These are phyloP conservation scores for Nyctanthes arbortristis DNA, from an alignment of 257 asterid genomes.

Conservation along the genomic window DNA sequence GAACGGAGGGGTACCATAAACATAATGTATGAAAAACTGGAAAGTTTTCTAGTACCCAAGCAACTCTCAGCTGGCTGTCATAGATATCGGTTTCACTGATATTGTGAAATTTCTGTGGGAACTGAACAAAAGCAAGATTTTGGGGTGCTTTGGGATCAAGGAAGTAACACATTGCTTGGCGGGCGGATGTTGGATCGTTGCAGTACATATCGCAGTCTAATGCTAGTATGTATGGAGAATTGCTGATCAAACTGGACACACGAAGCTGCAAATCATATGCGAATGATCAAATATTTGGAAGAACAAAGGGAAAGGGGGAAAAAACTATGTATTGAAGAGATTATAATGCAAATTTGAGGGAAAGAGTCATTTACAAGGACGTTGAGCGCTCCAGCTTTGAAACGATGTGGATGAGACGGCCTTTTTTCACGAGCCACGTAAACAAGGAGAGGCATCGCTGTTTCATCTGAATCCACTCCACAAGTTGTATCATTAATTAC, in stretches of 20 bases:
- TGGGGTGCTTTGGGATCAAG: constrained; percentile 43
- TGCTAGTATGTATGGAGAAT: constrained; percentile 61
- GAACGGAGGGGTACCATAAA: neutral
- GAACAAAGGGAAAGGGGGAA: neutral
- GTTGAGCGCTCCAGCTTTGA: constrained; percentile 81
- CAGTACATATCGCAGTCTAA: constrained; percentile 62
- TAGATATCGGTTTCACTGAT: constrained; percentile 53
- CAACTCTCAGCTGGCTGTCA: constrained; percentile 30
- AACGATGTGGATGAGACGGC: constrained; percentile 62
- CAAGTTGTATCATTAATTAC: constrained; percentile 33
- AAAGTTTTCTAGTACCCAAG: constrained; percentile 30
- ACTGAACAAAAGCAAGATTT: constrained; percentile 61
- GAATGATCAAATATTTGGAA: constrained; percentile 8
- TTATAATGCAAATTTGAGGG: neutral
- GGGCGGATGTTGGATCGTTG: constrained; percentile 49
- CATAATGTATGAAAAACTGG: neutral
- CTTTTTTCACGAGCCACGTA: constrained; percentile 70
- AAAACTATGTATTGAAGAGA: neutral
- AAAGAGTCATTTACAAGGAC: constrained; percentile 41
- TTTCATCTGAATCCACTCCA: constrained; percentile 13
- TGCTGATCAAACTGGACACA: constrained; percentile 64
- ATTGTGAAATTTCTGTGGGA: constrained; percentile 65
- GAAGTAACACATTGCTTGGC: constrained; percentile 59
- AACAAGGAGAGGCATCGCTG: constrained; percentile 51
- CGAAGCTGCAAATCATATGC: constrained; percentile 50